phyloP scores from a whole-genome alignment of 164 flowering plant genomes.

The Sedum album region DNA sequence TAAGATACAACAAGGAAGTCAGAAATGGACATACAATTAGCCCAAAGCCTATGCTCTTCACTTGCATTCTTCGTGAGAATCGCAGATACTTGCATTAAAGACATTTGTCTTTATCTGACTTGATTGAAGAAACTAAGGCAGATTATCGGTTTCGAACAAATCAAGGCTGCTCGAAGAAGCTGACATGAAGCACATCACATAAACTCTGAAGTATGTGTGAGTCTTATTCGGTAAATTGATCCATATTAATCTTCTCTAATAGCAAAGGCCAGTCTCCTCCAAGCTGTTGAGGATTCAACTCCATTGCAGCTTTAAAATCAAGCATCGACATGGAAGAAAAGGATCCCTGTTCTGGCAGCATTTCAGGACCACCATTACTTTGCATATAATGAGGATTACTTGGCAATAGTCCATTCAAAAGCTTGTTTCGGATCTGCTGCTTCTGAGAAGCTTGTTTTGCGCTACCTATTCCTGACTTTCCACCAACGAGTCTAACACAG shows the following conservation, averaged over 20 bases:
- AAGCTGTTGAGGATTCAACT: constrained; percentile 83
- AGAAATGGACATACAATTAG: too few species aligned
- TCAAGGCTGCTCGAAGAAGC: constrained; percentile 2
- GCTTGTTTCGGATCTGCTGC: constrained; percentile 46
- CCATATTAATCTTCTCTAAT: constrained; percentile 76
- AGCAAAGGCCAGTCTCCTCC: constrained; percentile 96
- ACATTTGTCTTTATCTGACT: neutral
- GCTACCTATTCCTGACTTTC: constrained; percentile 43
- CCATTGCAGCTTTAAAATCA: constrained; percentile 93
- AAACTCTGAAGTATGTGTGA: constrained; percentile 10
- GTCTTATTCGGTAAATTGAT: constrained; percentile 48
- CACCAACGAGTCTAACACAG: constrained; percentile 59
- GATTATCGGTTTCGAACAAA: neutral
- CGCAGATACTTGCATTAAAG: constrained; percentile 21
- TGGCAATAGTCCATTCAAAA: constrained; percentile 67
- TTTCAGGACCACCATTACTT: constrained; percentile 35
- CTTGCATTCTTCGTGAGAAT: constrained; percentile 10
- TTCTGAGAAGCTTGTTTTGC: constrained; percentile 31
- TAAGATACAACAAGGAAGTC: too few species aligned
- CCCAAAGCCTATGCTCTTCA: constrained; percentile 19
- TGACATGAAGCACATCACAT: constrained; percentile 19
- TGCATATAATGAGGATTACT: constrained; percentile 53
- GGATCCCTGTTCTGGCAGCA: constrained; percentile 32
- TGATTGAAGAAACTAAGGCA: neutral
- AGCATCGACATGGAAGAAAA: constrained; percentile 47